These are phyloP conservation scores for Xylaria sp. DNA, from an alignment of 2,329 filamentous ascomycete genomes.

Conservation along the genomic window DNA sequence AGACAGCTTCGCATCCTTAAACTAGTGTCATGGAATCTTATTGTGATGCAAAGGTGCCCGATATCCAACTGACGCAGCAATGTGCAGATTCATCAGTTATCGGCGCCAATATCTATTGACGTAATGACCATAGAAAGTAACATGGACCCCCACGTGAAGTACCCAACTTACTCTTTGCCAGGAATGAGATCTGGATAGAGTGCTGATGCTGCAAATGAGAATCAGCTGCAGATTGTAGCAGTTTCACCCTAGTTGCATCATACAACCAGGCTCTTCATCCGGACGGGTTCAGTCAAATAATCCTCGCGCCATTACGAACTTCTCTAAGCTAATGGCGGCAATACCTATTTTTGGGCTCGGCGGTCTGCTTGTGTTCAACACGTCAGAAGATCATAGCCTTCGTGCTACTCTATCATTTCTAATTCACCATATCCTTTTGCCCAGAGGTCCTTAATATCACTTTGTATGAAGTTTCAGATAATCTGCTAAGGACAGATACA, in stretches of 20 bases:
- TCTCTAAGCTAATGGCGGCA: conserved; percentile 20
- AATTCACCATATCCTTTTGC: neutral
- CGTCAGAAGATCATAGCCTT: neutral
- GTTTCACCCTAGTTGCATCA: neutral
- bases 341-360: conserved; percentile 1
- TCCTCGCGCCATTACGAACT: neutral
- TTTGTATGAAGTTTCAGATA: neutral
- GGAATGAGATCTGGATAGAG: conserved; percentile 1
- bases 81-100: neutral
- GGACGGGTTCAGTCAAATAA: neutral
- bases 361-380: neutral
- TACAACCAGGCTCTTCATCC: neutral
- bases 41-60: conserved; percentile 27
- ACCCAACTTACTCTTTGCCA: neutral
- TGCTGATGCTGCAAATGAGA: conserved; percentile 3
- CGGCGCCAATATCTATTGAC: neutral
- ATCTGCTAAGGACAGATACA: neutral
- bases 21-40: neutral
- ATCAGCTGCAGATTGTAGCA: neutral
- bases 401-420: neutral
- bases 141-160: conserved; percentile 22
- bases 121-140: conserved; percentile 1
- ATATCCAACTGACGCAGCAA: conserved; percentile 9
- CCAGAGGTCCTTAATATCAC: neutral
- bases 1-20: neutral